Percentiles rank a stretch among this genome's conserved stretches.
phyloP scores from a whole-genome alignment of 2,329 filamentous ascomycete genomes.

The Pestalotiopsis sp. region DNA sequence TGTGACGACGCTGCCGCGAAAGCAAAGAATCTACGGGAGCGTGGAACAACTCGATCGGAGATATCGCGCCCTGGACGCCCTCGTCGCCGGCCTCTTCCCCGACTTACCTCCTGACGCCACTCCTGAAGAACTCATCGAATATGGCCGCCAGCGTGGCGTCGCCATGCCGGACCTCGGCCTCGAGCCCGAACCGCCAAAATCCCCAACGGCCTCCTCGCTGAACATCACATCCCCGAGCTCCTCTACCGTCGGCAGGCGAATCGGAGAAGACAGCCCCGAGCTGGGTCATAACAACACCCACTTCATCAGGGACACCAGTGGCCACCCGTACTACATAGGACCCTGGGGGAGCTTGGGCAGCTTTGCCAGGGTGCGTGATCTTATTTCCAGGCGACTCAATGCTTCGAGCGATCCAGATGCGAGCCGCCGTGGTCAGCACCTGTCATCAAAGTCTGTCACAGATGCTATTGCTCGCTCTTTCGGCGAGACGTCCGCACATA shows the following conservation, averaged over 20 bases:
- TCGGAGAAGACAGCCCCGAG: slow-evolving; percentile 12
- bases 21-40: slow-evolving; percentile 47
- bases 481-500: slow-evolving; percentile 19
- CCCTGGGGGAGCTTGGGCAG: slow-evolving; percentile 25
- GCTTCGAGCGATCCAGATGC: neutral
- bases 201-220: neutral
- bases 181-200: slow-evolving; percentile 3
- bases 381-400: slow-evolving; percentile 17
- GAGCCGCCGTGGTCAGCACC: neutral
- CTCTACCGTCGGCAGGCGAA: slow-evolving; percentile 1
- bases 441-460: slow-evolving; percentile 4
- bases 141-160: slow-evolving; percentile 40
- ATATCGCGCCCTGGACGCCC: slow-evolving; percentile 43
- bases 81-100: slow-evolving; percentile 44
- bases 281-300: slow-evolving; percentile 11
- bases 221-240: slow-evolving; percentile 9
- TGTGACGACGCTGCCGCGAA: slow-evolving; percentile 45
- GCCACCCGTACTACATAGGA: slow-evolving; percentile 27
- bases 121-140: slow-evolving; percentile 40
- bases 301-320: slow-evolving; percentile 24
- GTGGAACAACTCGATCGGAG: slow-evolving; percentile 46
- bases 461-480: slow-evolving; percentile 12
- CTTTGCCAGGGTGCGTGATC: slow-evolving; percentile 23
- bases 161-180: slow-evolving; percentile 35
- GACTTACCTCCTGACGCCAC: slow-evolving; percentile 38